Conservation (phyloP, 345 rosid genomes). For the Cardamine chenopodiifolia region DNA sequence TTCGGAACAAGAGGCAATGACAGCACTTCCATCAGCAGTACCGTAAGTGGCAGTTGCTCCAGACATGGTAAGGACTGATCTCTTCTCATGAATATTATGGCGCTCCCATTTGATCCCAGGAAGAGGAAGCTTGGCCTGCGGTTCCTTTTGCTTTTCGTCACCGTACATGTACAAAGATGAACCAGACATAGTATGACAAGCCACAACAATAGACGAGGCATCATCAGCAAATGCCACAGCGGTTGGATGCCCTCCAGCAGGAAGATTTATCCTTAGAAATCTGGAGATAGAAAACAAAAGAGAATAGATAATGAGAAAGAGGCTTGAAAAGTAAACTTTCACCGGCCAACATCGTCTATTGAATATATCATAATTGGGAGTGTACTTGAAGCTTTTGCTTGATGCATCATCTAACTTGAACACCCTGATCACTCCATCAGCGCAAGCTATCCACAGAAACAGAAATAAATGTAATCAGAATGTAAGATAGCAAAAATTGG, state of each 20-base stretch:
- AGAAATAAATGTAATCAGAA: slow-evolving; percentile 17
- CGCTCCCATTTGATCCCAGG: slow-evolving; percentile 90
- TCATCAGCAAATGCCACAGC: slow-evolving; percentile 80
- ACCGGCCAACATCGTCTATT: neutral
- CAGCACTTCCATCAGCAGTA: slow-evolving; percentile 78
- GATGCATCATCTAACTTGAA: slow-evolving; percentile 91
- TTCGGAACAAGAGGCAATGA: slow-evolving; percentile 92
- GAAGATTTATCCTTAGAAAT: slow-evolving; percentile 77
- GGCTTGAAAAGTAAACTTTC: neutral
- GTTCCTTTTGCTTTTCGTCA: slow-evolving; percentile 74
- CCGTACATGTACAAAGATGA: slow-evolving; percentile 84
- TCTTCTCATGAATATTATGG: slow-evolving; percentile 70
- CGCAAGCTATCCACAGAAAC: slow-evolving; percentile 69
- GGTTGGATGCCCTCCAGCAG: slow-evolving; percentile 84
- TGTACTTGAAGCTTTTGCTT: slow-evolving; percentile 98
- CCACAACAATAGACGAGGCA: slow-evolving; percentile 78
- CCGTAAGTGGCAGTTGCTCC: slow-evolving; percentile 87
- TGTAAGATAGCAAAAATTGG: neutral
- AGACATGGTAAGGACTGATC: slow-evolving; percentile 62
- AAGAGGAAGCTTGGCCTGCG: slow-evolving; percentile 74
- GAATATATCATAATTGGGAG: neutral
- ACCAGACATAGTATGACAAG: slow-evolving; percentile 63
- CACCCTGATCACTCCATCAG: slow-evolving; percentile 84
- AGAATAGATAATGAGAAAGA: neutral
- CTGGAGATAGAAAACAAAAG: slow-evolving; percentile 40